Conservation (phyloP, 306 rosid genomes). For the Begonia peltatifolia region DNA sequence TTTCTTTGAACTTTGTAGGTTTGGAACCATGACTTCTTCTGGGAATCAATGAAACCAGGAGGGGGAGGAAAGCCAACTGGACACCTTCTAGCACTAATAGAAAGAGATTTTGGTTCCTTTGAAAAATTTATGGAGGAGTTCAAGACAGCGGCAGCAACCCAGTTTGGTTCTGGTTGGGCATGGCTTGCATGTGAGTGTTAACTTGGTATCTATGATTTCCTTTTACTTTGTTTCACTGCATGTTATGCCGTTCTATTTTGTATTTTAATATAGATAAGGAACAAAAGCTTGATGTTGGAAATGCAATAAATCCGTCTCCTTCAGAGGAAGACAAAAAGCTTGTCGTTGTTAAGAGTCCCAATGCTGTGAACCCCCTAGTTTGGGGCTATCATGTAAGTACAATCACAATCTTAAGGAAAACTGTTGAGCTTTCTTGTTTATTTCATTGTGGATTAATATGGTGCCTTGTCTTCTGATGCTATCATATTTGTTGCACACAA, state of each 20-base stretch:
- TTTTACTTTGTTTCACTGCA: constrained; percentile 2
- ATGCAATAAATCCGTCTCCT: constrained; percentile 28
- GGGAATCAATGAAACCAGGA: constrained; percentile 76
- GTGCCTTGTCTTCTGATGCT: too few relatives aligned
- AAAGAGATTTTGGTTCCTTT: constrained; percentile 78
- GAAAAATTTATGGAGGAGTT: constrained; percentile 44
- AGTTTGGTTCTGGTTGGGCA: constrained; percentile 95
- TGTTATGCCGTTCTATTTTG: not conserved
- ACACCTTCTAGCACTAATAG: constrained; percentile 65
- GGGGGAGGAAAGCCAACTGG: constrained; percentile 79
- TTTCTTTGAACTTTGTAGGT: constrained; percentile 17
- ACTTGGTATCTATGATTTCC: constrained; percentile 1
- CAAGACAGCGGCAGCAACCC: constrained; percentile 64
- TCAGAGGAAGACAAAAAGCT: constrained; percentile 63
- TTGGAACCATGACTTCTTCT: constrained; percentile 48
- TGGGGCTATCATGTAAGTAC: constrained; percentile 59
- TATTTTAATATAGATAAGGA: constrained; percentile 33
- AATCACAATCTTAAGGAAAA: not conserved
- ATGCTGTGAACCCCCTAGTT: constrained; percentile 79
- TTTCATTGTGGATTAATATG: too few relatives aligned
- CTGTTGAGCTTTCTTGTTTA: too few relatives aligned
- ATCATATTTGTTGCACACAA: too few relatives aligned
- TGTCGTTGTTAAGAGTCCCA: constrained; percentile 66
- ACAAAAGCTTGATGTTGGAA: constrained; percentile 31
- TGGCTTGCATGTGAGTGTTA: constrained; percentile 79